Evolutionary conservation across 2,329 filamentous ascomycete genomes (phyloP).

Genomic region (Fusarium verrucosum): DNA sequence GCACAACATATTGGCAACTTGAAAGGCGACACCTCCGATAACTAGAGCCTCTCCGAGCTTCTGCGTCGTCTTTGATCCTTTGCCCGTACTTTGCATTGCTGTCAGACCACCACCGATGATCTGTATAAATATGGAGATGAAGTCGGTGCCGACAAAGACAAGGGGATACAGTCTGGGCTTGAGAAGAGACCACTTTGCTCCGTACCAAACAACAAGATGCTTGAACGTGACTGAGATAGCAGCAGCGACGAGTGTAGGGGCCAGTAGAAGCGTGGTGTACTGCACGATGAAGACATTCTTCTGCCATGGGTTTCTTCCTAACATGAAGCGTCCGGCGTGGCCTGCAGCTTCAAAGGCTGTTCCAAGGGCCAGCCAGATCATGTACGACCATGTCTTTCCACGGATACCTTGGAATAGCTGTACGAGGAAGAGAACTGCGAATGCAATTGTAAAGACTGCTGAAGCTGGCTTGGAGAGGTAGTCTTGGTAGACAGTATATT

Average conservation of each 20-base stretch:
- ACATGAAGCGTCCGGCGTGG: conserved; percentile 53
- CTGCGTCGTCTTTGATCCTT: conserved; percentile 10
- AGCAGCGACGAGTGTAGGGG: conserved; percentile 56
- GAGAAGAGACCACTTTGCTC: conserved; percentile 52
- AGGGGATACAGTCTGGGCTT: conserved; percentile 57
- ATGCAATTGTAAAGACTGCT: conserved; percentile 49
- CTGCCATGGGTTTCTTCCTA: conserved; percentile 53
- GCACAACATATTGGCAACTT: conserved; percentile 42
- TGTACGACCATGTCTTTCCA: conserved; percentile 53
- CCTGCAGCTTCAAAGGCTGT: conserved; percentile 53
- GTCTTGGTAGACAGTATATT: conserved; percentile 40
- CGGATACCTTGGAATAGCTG: conserved; percentile 48
- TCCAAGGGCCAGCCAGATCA: conserved; percentile 50
- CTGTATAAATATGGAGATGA: conserved; percentile 50
- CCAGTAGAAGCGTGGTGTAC: conserved; percentile 53
- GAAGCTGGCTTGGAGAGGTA: conserved; percentile 33
- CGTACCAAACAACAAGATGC: conserved; percentile 56
- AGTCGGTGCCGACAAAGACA: conserved; percentile 61
- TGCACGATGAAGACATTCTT: conserved; percentile 53
- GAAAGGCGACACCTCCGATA: conserved; percentile 41
- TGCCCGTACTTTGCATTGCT: conserved; percentile 13
- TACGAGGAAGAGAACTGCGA: conserved; percentile 47
- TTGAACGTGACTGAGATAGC: conserved; percentile 59
- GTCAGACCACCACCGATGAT: conserved; percentile 31
- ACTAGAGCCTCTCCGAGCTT: conserved; percentile 33